phyloP scores from a whole-genome alignment of 768 basidiomycete genomes.

The Leccinum imitatum region DNA sequence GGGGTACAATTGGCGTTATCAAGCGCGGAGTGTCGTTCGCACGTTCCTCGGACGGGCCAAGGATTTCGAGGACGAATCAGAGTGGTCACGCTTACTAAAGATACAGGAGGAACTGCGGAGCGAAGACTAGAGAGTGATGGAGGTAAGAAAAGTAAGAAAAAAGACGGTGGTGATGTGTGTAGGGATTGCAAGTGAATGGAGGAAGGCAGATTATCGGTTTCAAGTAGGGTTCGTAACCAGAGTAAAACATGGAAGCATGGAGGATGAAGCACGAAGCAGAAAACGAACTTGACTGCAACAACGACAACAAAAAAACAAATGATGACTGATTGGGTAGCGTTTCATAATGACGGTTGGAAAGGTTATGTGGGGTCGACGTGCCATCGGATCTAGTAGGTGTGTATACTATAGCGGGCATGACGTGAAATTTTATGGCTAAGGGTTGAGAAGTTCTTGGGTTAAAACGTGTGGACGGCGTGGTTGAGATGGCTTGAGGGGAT shows the following conservation, averaged over 20 bases:
- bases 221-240: neutral
- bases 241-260: constrained; percentile 19
- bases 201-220: neutral
- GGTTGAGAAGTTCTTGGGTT: constrained; percentile 4
- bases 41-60: constrained; percentile 85
- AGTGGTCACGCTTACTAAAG: constrained; percentile 69
- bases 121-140: constrained; percentile 9
- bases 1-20: constrained; percentile 74
- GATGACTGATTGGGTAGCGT: constrained; percentile 9
- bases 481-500: neutral
- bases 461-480: neutral
- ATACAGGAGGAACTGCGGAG: constrained; percentile 41
- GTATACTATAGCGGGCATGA: neutral
- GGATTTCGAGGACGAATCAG: constrained; percentile 87
- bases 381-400: constrained; percentile 5
- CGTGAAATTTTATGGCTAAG: constrained; percentile 2
- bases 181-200: neutral
- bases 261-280: constrained; percentile 9
- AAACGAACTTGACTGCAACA: neutral
- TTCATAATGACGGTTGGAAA: constrained; percentile 17
- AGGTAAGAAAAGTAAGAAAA: neutral
- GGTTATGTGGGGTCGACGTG: constrained; percentile 1
- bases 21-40: constrained; percentile 83
- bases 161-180: constrained; percentile 16
- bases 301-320: neutral